Evolutionary conservation across 2,329 filamentous ascomycete species (phyloP), one percentile per base, ranked within the genome.

Genomic region (Metarhizium sp.): DNA sequence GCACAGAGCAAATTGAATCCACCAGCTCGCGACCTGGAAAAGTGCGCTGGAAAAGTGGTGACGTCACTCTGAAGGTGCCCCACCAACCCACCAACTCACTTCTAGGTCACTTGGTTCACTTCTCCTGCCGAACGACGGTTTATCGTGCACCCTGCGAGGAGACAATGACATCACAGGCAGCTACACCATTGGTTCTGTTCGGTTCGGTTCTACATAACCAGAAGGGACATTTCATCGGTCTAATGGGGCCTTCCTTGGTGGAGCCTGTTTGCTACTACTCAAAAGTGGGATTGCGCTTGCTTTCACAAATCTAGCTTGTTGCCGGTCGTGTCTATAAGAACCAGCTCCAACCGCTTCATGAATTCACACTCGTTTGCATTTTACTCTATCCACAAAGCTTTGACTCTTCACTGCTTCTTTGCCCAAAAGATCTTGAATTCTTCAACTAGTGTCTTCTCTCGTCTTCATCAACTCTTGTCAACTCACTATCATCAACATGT

Each of bases 401-500:
- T 6, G 46, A 14, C 14, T 30, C 29, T 29, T 43, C 10, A 32
- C 11, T 36, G 36, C 34, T 30, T 8, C 6, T 34, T 11, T 36
- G 34, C 36, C 14, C 10, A n/a, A 43, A 29, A 40, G 13, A 32
- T 32, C 18, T 5, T 20, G 40, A 7, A 8, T 47, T 2, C 20
- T 42, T 51, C 13, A 47, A 47, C 2, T 32, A 20, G 14, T 25
- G 8, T 32, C 4, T 42, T 30, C 25, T 49, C 13, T 3, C 30
- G 11, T 40, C 10, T 30, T 29, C 42, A 36, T 16, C 38, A 32
- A 43, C 18, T 16, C 18, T 49, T 16, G 18, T 20, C 40, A 42
- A 42, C 14, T 42, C 40, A 13, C 40, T 16, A 25, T 25, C 25
- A 25, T 42, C 51, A 56, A 40, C 43, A 67, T 71, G 66, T 60